Conservation (phyloP, 2,329 filamentous ascomycete species). For the Xylaria polymorpha region DNA sequence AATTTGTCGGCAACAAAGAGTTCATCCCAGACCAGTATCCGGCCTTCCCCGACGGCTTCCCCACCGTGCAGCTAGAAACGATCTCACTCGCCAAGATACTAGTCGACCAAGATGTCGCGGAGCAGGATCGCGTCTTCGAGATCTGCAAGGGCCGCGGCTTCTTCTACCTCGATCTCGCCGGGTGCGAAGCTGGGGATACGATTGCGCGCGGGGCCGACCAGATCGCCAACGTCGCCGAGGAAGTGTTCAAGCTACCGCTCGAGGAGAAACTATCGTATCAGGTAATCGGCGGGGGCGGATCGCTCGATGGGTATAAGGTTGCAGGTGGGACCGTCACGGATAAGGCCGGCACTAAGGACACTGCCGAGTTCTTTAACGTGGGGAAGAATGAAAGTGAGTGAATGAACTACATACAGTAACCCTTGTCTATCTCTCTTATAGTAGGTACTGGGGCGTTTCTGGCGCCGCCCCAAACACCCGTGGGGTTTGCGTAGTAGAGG, state of each 20-base stretch:
- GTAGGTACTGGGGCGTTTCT: neutral
- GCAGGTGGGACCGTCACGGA: conserved; percentile 48
- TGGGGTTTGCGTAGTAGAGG: neutral
- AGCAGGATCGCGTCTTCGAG: conserved; percentile 45
- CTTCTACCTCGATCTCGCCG: conserved; percentile 49
- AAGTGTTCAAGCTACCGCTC: conserved; percentile 46
- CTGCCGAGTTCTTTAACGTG: conserved; percentile 52
- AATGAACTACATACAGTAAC: no score
- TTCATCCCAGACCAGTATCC: conserved; percentile 47
- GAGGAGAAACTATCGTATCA: conserved; percentile 47
- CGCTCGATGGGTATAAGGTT: conserved; percentile 51
- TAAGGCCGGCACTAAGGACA: conserved; percentile 46
- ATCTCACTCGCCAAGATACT: conserved; percentile 48
- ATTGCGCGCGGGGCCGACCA: conserved; percentile 41
- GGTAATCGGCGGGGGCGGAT: conserved; percentile 31
- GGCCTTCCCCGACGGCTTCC: conserved; percentile 46
- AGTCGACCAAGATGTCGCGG: conserved; percentile 32
- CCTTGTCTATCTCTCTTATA: neutral
- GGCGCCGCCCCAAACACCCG: neutral
- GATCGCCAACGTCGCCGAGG: conserved; percentile 43
- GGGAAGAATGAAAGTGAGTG: conserved; percentile 49
- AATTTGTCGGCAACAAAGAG: conserved; percentile 30
- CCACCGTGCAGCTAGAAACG: conserved; percentile 46
- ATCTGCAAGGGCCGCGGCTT: conserved; percentile 48
- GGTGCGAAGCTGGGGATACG: conserved; percentile 40